Conservation (phyloP, 805 yeast genomes). For the Yamadazyma sp. region DNA sequence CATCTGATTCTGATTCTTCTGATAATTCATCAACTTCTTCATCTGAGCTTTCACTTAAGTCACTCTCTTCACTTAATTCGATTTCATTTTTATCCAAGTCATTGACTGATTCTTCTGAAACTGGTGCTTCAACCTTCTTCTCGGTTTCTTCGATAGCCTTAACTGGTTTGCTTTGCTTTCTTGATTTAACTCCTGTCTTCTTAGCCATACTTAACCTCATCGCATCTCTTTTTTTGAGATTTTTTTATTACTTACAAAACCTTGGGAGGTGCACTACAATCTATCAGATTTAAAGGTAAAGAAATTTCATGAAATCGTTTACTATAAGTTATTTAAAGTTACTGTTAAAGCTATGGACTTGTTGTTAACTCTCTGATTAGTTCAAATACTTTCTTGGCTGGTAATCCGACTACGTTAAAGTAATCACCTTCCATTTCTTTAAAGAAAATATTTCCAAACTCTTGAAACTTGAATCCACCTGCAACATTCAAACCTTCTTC, state of each 20-base stretch:
- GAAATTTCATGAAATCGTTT: too few species aligned
- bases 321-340: too few species aligned
- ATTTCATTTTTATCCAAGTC: constrained; percentile 12
- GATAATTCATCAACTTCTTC: constrained; percentile 18
- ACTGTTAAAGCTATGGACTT: too few species aligned
- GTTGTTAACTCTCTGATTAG: constrained; percentile 23
- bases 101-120: constrained; percentile 2
- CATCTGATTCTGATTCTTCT: constrained; percentile 18
- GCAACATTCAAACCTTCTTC: constrained; percentile 83
- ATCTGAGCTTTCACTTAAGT: constrained; percentile 12
- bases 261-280: too few species aligned
- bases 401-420: constrained; percentile 85
- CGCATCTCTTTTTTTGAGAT: constrained; percentile 7
- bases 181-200: constrained; percentile 10
- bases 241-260: too few species aligned
- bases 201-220: constrained; percentile 14
- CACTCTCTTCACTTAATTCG: constrained; percentile 12
- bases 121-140: constrained; percentile 2
- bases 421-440: constrained; percentile 71
- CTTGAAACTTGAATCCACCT: constrained; percentile 90
- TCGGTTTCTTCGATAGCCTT: background rate
- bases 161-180: too few species aligned
- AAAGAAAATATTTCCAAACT: constrained; percentile 64
- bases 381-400: constrained; percentile 55
- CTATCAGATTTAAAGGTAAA: too few species aligned